These are phyloP conservation scores for Stygiomarasmius scandens DNA, from an alignment of 1,284 basidiomycete species.

Conservation along the genomic window DNA sequence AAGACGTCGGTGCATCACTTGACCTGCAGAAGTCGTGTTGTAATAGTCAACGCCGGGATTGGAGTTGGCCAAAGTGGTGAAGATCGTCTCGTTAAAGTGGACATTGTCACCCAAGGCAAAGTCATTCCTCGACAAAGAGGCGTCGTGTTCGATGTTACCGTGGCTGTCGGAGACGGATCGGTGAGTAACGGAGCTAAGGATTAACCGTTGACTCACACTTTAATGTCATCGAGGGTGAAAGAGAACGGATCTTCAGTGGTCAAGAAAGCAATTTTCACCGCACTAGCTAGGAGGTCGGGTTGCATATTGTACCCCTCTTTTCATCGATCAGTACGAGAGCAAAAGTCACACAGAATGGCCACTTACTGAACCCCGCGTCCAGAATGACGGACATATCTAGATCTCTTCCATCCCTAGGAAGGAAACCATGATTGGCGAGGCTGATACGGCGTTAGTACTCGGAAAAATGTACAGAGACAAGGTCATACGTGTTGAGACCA, in stretches of 20 bases:
- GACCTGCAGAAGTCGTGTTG: constrained; percentile 22
- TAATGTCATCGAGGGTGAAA: constrained; percentile 14
- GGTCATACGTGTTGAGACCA: constrained; percentile 22
- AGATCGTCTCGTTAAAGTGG: constrained; percentile 25
- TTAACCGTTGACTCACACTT: constrained; percentile 10
- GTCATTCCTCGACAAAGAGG: constrained; percentile 23
- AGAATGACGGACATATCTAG: constrained; percentile 17
- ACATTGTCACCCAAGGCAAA: constrained; percentile 22
- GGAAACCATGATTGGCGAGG: constrained; percentile 22
- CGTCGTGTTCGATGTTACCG: constrained; percentile 23
- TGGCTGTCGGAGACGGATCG: constrained; percentile 14
- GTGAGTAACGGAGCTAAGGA: neutral
- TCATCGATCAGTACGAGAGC: neutral
- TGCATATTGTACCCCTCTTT: constrained; percentile 20
- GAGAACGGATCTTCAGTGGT: constrained; percentile 8
- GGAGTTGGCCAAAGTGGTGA: constrained; percentile 21
- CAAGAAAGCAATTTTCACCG: constrained; percentile 16
- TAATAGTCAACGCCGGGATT: constrained; percentile 25
- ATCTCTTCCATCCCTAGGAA: constrained; percentile 17
- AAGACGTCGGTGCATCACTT: constrained; percentile 20
- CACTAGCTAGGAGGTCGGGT: constrained; percentile 6
- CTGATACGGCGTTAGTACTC: no score
- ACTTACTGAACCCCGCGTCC: constrained; percentile 12
- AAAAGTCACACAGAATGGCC: neutral
- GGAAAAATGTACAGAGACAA: neutral